Evolutionary conservation across 164 flowering plant species (phyloP).

Genomic region (Euptelea pleiosperma): DNA sequence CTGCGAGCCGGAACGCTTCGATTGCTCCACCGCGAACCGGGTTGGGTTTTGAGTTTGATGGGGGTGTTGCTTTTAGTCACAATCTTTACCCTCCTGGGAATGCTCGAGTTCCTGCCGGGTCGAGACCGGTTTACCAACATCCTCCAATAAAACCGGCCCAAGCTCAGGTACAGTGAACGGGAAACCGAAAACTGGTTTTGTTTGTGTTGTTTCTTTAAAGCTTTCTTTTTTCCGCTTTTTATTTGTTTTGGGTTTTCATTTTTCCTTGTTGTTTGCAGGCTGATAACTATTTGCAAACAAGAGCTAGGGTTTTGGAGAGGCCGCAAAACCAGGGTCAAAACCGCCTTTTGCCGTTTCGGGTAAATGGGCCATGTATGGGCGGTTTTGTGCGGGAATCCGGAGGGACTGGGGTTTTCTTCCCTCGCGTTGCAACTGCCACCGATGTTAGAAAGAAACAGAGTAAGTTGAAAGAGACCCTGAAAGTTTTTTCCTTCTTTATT

Average conservation of each 20-base stretch:
- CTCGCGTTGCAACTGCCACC: slow-evolving; percentile 16
- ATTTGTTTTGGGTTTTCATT: slow-evolving; percentile 9
- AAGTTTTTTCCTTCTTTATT: neutral
- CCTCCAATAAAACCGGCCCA: slow-evolving; percentile 1
- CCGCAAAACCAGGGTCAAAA: slow-evolving; percentile 25
- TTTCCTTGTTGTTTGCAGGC: slow-evolving; percentile 7
- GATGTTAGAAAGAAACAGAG: slow-evolving; percentile 20
- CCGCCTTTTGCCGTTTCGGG: slow-evolving; percentile 22
- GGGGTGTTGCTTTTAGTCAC: neutral
- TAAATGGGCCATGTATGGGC: slow-evolving; percentile 6
- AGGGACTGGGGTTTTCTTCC: slow-evolving; percentile 50
- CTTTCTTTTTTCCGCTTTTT: slow-evolving; percentile 13
- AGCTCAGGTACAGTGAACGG: slow-evolving; percentile 9
- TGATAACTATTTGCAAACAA: slow-evolving; percentile 5
- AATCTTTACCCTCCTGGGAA: slow-evolving; percentile 5
- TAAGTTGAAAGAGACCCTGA: neutral
- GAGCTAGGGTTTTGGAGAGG: slow-evolving; percentile 13
- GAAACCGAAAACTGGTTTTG: neutral
- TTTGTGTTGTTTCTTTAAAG: neutral
- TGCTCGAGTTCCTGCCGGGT: slow-evolving; percentile 3
- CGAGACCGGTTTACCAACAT: slow-evolving; percentile 12
- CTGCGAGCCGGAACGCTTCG: neutral
- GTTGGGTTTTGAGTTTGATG: neutral
- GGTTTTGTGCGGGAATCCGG: slow-evolving; percentile 22
- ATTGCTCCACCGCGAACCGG: slow-evolving; percentile 1